A percentile compares a stretch with the other conserved stretches of the same genome.
Evolutionary conservation across 768 basidiomycete species (phyloP).

Genomic region (Pisolithus sp.): DNA sequence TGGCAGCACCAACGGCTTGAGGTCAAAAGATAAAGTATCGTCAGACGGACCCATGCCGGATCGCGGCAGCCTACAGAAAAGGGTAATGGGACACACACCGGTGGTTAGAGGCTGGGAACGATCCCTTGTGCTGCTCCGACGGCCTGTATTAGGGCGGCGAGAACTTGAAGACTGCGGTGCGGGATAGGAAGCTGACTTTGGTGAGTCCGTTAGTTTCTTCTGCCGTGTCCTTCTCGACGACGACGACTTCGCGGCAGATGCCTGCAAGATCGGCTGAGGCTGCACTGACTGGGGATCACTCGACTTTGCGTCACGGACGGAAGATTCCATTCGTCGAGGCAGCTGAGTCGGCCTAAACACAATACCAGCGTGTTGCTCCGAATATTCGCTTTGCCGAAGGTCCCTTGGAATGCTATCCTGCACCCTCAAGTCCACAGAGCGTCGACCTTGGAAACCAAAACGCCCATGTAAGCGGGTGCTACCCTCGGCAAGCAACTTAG

Average conservation of each 20-base stretch:
- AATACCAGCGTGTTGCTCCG: conserved; percentile 19
- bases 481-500: conserved; percentile 6
- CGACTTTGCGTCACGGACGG: conserved; percentile 42
- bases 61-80: neutral
- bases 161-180: conserved; percentile 17
- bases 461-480: neutral
- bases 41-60: no score
- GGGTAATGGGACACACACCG: conserved; percentile 12
- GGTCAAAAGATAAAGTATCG: no score
- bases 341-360: conserved; percentile 19
- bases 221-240: conserved; percentile 49
- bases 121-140: conserved; percentile 22
- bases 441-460: neutral
- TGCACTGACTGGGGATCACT: conserved; percentile 29
- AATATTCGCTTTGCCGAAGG: conserved; percentile 23
- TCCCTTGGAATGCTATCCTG: neutral
- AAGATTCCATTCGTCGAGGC: conserved; percentile 39
- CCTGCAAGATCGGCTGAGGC: conserved; percentile 38
- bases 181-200: conserved; percentile 11
- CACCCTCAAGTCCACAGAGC: neutral
- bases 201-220: conserved; percentile 36
- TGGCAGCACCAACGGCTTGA: conserved; percentile 10
- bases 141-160: conserved; percentile 19
- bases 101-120: conserved; percentile 7
- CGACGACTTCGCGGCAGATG: conserved; percentile 25